These are phyloP conservation scores for Kurtzmaniella quercitrusa DNA, from an alignment of 1,139 yeast species.

Conservation along the genomic window DNA sequence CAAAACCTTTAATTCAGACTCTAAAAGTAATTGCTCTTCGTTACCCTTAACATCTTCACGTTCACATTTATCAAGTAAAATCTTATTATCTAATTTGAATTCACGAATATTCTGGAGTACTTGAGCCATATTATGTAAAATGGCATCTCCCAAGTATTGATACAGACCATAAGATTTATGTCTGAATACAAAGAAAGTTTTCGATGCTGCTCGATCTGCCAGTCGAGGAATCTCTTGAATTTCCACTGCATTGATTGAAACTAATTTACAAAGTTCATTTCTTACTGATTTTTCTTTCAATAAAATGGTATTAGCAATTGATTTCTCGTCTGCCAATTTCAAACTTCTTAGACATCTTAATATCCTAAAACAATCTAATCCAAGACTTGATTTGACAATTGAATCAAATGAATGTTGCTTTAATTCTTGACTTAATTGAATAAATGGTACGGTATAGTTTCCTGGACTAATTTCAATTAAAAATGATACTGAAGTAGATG, in stretches of 20 bases:
- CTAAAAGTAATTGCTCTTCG: slow-evolving; percentile 69
- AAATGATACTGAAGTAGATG: slow-evolving; percentile 42
- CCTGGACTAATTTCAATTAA: slow-evolving; percentile 41
- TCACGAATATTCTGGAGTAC: slow-evolving; percentile 51
- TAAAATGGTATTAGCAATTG: slow-evolving; percentile 70
- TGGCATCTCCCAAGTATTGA: slow-evolving; percentile 36
- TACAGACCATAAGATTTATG: slow-evolving; percentile 61
- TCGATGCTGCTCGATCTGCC: slow-evolving; percentile 85
- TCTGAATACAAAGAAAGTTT: slow-evolving; percentile 80
- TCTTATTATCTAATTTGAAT: slow-evolving; percentile 58
- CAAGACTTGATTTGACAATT: slow-evolving; percentile 53
- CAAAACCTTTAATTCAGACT: slow-evolving; percentile 71
- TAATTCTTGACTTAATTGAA: slow-evolving; percentile 39
- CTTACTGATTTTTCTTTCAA: slow-evolving; percentile 76
- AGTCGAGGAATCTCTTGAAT: slow-evolving; percentile 92
- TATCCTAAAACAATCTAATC: slow-evolving; percentile 56
- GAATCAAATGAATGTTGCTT: slow-evolving; percentile 59
- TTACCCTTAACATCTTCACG: slow-evolving; percentile 88
- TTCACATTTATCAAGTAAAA: slow-evolving; percentile 72
- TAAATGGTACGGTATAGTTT: slow-evolving; percentile 36
- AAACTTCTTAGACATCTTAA: slow-evolving; percentile 64
- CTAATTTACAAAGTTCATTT: slow-evolving; percentile 51
- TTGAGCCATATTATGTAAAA: slow-evolving; percentile 52
- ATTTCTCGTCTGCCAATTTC: slow-evolving; percentile 78
- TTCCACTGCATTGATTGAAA: slow-evolving; percentile 58